Percentiles rank a stretch among this genome's conserved stretches.
phyloP scores from a whole-genome alignment of 129 eudicot species.

The Ambrosia trifida region DNA sequence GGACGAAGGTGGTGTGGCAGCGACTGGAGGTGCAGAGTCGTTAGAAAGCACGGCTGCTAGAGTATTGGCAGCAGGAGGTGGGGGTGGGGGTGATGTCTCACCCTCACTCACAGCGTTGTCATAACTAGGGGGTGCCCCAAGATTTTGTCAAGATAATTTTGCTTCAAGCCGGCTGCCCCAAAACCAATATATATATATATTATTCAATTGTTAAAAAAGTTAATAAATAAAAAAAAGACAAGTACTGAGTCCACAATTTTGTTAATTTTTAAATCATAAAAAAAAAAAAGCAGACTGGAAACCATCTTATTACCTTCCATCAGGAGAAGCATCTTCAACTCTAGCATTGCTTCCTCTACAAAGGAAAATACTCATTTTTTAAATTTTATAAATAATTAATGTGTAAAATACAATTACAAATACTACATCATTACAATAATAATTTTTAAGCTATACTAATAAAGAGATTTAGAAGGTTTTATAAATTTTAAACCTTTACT shows the following conservation, averaged over 20 bases:
- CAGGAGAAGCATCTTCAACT: conserved; percentile 74
- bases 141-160: conserved; percentile 61
- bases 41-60: neutral
- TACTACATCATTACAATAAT: neutral
- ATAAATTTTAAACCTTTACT: neutral
- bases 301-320: conserved; percentile 64
- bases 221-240: no score
- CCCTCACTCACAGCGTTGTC: conserved; percentile 69
- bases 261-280: no score
- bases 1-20: neutral
- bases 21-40: conserved; percentile 20
- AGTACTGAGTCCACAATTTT: neutral
- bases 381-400: neutral
- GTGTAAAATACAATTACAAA: neutral
- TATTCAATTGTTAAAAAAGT: neutral
- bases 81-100: conserved; percentile 41
- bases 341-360: conserved; percentile 70
- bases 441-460: neutral
- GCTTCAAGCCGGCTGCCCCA: conserved; percentile 49
- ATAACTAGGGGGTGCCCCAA: conserved; percentile 76
- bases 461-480: neutral
- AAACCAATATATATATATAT: conserved; percentile 10
- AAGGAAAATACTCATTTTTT: neutral
- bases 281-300: neutral
- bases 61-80: conserved; percentile 28